A percentile compares a stretch with the other conserved stretches of the same genome.
Conservation (phyloP, 768 basidiomycete species). For the Macrolepiota fuliginosa region DNA sequence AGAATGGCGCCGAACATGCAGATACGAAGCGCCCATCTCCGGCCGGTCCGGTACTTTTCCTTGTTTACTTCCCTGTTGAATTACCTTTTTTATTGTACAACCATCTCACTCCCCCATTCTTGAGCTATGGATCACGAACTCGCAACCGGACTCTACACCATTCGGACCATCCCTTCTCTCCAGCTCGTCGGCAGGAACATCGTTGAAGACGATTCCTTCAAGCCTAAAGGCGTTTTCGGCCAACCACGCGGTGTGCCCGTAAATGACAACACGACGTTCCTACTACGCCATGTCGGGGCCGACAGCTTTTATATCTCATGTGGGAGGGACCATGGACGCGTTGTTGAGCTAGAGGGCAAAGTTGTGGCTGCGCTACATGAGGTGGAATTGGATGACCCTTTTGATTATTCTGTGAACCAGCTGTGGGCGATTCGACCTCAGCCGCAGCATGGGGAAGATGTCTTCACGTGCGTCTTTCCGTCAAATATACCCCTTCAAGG, state of each 20-base stretch:
- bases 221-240: conserved; percentile 7
- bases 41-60: neutral
- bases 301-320: conserved; percentile 1
- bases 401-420: neutral
- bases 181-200: conserved; percentile 4
- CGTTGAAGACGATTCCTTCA: neutral
- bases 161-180: neutral
- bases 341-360: conserved; percentile 2
- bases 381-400: neutral
- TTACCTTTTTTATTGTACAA: neutral
- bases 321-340: conserved; percentile 1
- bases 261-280: conserved; percentile 1
- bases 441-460: conserved; percentile 10
- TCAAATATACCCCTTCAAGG: neutral
- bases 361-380: conserved; percentile 4
- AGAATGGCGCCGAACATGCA: neutral
- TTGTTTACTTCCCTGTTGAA: neutral
- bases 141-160: conserved; percentile 7
- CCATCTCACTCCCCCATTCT: neutral
- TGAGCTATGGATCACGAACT: neutral
- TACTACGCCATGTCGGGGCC: neutral
- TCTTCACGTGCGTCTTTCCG: conserved; percentile 1
- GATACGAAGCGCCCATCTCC: neutral
- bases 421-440: conserved; percentile 5
- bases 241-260: conserved; percentile 8